Percentiles rank a stretch among this genome's conserved stretches.
Conservation (phyloP, 2,329 filamentous ascomycete species). For the Colletotrichum gloeosporioides region DNA sequence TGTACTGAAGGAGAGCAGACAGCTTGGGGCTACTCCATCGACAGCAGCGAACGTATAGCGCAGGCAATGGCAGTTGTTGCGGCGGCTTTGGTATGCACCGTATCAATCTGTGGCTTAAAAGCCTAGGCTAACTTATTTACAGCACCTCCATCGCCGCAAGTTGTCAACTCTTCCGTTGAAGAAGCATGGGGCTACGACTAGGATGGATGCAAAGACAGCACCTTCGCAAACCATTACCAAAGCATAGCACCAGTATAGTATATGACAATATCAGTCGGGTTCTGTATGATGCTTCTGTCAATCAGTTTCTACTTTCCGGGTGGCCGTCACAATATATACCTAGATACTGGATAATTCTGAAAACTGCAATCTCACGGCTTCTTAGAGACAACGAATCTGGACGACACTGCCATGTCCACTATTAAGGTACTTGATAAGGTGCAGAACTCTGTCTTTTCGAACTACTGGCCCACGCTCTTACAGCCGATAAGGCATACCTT, state of each 20-base stretch:
- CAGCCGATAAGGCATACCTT: background rate
- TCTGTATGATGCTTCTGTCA: background rate
- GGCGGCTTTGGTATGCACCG: background rate
- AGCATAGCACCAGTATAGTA: background rate
- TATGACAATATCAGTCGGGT: background rate
- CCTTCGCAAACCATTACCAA: background rate
- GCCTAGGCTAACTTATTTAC: background rate
- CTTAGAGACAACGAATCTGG: background rate
- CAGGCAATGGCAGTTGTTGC: background rate
- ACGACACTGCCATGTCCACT: background rate
- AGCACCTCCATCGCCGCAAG: background rate
- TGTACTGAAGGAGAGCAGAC: background rate
- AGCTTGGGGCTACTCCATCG: background rate
- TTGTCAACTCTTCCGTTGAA: background rate
- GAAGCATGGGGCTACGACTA: background rate
- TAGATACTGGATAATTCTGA: background rate
- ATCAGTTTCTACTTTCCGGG: background rate
- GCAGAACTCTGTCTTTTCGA: background rate
- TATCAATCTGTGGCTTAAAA: background rate
- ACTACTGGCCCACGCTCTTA: background rate
- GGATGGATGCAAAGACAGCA: background rate
- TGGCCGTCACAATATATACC: background rate
- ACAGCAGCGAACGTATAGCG: background rate
- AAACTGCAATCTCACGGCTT: background rate
- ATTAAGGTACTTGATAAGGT: background rate